Conservation (phyloP, 2,329 filamentous ascomycete genomes). For the Chaetomiaceae sp. region DNA sequence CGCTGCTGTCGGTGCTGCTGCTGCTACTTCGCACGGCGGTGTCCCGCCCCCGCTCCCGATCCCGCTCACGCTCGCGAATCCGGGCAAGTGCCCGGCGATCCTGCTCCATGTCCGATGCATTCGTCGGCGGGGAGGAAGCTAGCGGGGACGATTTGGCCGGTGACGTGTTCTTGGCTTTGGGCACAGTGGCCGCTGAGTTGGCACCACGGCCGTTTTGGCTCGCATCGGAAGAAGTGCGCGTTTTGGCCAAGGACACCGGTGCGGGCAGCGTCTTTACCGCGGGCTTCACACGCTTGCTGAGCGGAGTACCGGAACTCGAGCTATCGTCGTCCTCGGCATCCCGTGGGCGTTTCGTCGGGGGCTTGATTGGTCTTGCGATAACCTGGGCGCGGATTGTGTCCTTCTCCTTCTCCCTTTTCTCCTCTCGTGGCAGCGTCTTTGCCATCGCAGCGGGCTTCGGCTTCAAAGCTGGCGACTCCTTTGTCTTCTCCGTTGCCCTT, state of each 20-base stretch:
- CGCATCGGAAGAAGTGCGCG: slow-evolving; percentile 43
- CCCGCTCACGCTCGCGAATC: slow-evolving; percentile 19
- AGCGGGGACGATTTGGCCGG: slow-evolving; percentile 58
- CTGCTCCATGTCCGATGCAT: slow-evolving; percentile 58
- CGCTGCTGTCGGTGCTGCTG: slow-evolving; percentile 26
- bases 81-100: slow-evolving; percentile 33
- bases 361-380: slow-evolving; percentile 30
- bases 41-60: slow-evolving; percentile 20
- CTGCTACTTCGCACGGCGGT: slow-evolving; percentile 28
- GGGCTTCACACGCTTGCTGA: slow-evolving; percentile 55
- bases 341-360: slow-evolving; percentile 48
- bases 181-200: slow-evolving; percentile 10
- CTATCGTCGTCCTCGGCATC: slow-evolving; percentile 53
- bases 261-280: slow-evolving; percentile 16
- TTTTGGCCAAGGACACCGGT: slow-evolving; percentile 32
- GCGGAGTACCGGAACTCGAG: slow-evolving; percentile 55
- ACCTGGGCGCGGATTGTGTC: slow-evolving; percentile 32
- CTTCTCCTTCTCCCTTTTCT: slow-evolving; percentile 29
- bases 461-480: slow-evolving; percentile 32
- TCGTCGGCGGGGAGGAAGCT: slow-evolving; percentile 62
- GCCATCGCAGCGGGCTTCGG: slow-evolving; percentile 34
- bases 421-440: slow-evolving; percentile 14
- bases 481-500: slow-evolving; percentile 26
- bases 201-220: slow-evolving; percentile 45
- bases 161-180: slow-evolving; percentile 35